phyloP scores from a whole-genome alignment of 2,329 filamentous ascomycete species.

The Clarireedia sp. region DNA sequence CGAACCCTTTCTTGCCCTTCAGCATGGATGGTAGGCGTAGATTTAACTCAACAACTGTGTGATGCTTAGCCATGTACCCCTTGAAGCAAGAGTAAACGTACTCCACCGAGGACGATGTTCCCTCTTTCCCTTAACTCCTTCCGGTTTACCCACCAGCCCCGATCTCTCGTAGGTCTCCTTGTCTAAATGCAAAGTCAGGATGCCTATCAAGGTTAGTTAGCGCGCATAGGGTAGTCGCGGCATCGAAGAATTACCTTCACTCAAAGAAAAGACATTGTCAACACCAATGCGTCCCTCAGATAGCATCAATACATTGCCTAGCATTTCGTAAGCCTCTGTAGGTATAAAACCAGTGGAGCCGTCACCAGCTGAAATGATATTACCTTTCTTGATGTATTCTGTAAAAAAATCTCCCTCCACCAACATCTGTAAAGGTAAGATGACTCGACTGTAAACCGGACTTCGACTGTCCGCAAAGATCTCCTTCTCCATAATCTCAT shows the following conservation, averaged over 20 bases:
- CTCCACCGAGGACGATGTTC: conserved; percentile 64
- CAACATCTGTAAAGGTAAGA: conserved; percentile 64
- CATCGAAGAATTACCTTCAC: conserved; percentile 46
- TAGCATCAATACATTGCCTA: conserved; percentile 75
- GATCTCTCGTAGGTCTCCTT: conserved; percentile 75
- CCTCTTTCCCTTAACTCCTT: conserved; percentile 49
- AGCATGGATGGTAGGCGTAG: conserved; percentile 69
- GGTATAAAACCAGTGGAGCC: background rate
- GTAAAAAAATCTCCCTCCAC: conserved; percentile 71
- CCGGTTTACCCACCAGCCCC: conserved; percentile 67
- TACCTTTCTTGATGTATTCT: conserved; percentile 64
- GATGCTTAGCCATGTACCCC: conserved; percentile 23
- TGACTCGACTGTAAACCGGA: conserved; percentile 57
- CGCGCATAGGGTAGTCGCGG: no score
- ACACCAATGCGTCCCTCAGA: conserved; percentile 66
- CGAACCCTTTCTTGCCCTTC: conserved; percentile 32
- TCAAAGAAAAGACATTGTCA: conserved; percentile 65
- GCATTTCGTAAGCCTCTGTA: background rate
- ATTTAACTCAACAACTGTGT: conserved; percentile 65
- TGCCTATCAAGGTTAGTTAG: conserved; percentile 39
- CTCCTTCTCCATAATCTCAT: conserved; percentile 44
- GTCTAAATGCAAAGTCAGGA: conserved; percentile 68
- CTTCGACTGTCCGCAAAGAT: conserved; percentile 36
- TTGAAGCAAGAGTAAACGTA: conserved; percentile 34
- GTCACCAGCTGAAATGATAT: background rate